Base-by-base conservation (phyloP, 768 basidiomycete species). In the Coprinopsis cinerea region DNA sequence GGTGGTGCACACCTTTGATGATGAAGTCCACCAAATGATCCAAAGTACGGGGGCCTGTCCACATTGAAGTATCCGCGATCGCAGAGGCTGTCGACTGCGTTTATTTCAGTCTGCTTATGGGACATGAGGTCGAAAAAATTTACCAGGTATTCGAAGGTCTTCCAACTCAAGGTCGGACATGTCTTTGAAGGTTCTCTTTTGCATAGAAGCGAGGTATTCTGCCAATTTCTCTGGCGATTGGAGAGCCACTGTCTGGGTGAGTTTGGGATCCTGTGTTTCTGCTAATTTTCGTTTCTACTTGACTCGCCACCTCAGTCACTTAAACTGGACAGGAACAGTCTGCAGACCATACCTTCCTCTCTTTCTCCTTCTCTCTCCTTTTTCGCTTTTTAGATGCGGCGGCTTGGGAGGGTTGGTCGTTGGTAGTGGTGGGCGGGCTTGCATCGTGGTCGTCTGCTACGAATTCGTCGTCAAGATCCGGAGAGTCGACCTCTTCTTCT, bases 101-200 rank as follows among this genome's bases (percentile, higher is more conserved):
- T 47, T 18, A 52, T 18, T 42, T 30, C 37, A 52, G 18, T 48
- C 43, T 40, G 50, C 32, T 41, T 24, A 45, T 40, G 13, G 17
- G 2, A 39, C 18, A n/a, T 24, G 39, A n/a, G 41, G 24, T 4
- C 15, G 17, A 39, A 22, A 17, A 34, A n/a, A 54, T 81, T 55
- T 61, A 91, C 93, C 81, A 60, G 85, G 86, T 64, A 96, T 84
- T 44, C 71, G 72, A 39, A 85, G 70, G 57, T 95, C 92, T 11
- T 79, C 77, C 30, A 94, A 74, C 68, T 98, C 94, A 51, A 98
- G 72, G 11, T 69, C 68, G 6, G 85, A 87, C 58, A 87, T 67
- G 42, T 84, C 76, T 2, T 82, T 71, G 58, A 84, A 86, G 2
- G 80, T 75, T 58, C 82, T 88, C 42, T 74, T 73, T 61, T 92